phyloP scores from a whole-genome alignment of 2,329 filamentous ascomycete genomes.

The Curvularia hawaiiensis region DNA sequence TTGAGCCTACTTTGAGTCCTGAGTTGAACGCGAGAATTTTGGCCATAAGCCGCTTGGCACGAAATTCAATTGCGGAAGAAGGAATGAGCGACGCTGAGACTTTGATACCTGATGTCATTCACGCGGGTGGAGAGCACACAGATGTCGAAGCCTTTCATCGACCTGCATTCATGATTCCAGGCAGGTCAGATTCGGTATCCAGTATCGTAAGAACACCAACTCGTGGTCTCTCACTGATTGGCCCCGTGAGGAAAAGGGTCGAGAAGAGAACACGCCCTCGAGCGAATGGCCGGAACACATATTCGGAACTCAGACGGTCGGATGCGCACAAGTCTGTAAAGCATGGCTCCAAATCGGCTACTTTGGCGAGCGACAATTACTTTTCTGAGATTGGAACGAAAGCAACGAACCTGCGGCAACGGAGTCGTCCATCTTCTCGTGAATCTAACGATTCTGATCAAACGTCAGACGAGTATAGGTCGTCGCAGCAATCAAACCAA shows the following conservation, averaged over 20 bases:
- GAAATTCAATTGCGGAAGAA: constrained; percentile 30
- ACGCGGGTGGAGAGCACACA: constrained; percentile 26
- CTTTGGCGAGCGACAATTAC: not conserved
- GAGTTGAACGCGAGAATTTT: not conserved
- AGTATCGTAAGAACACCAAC: constrained; percentile 41
- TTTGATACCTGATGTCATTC: constrained; percentile 29
- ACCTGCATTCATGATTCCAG: constrained; percentile 15
- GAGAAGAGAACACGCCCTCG: constrained; percentile 23
- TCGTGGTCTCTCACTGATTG: constrained; percentile 36
- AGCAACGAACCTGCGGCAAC: constrained; percentile 3
- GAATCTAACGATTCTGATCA: constrained; percentile 1
- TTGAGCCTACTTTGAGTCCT: not conserved
- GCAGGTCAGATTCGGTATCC: constrained; percentile 26
- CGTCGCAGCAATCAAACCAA: constrained; percentile 18
- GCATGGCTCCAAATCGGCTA: constrained; percentile 14
- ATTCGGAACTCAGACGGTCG: constrained; percentile 27
- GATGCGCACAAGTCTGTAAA: constrained; percentile 36
- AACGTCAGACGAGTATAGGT: constrained; percentile 7
- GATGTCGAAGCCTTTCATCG: constrained; percentile 24
- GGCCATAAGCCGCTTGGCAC: not conserved
- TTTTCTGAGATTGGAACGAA: not conserved
- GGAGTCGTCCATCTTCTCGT: constrained; percentile 1
- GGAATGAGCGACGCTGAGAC: constrained; percentile 39
- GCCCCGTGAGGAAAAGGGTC: constrained; percentile 28
- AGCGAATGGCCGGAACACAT: constrained; percentile 13